Evolutionary conservation across 2,329 filamentous ascomycete species (phyloP).

Genomic region (Colletotrichum cordylinicola): DNA sequence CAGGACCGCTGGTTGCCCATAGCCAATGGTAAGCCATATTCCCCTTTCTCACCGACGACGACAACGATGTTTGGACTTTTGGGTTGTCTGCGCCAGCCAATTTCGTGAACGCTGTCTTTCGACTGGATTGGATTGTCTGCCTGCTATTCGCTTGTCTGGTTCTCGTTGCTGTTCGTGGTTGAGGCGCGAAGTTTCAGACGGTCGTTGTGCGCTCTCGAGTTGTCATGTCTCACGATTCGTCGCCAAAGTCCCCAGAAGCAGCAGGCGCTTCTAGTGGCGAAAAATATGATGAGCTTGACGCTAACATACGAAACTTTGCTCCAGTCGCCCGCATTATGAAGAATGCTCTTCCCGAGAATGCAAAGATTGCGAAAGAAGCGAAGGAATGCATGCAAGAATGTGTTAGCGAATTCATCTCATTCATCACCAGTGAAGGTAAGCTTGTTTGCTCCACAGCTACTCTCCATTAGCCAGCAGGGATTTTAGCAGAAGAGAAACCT

Average conservation of each 20-base stretch:
- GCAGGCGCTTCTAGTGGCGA: slow-evolving; percentile 52
- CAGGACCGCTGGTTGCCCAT: slow-evolving; percentile 99
- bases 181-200: background rate
- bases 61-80: slow-evolving; percentile 49
- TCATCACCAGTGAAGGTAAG: slow-evolving; percentile 98
- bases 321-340: slow-evolving; percentile 99
- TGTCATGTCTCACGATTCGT: slow-evolving; percentile 66
- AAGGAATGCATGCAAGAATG: slow-evolving; percentile 99
- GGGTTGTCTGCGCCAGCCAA: slow-evolving; percentile 34
- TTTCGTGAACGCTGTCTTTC: slow-evolving; percentile 6
- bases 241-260: slow-evolving; percentile 56
- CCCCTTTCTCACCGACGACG: slow-evolving; percentile 22
- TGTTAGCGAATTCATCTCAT: slow-evolving; percentile 97
- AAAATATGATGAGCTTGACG: slow-evolving; percentile 69
- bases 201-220: slow-evolving; percentile 8
- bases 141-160: background rate
- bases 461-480: background rate
- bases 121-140: background rate
- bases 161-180: slow-evolving; percentile 5
- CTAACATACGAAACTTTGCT: slow-evolving; percentile 93
- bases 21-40: slow-evolving; percentile 92
- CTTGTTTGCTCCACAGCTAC: background rate
- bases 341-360: slow-evolving; percentile 93
- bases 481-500: slow-evolving; percentile 26
- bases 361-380: slow-evolving; percentile 98